A percentile compares a stretch with the other conserved stretches of the same genome.
Evolutionary conservation across 306 rosid genomes (phyloP).

Genomic region (Pterocarpus macrocarpus): DNA sequence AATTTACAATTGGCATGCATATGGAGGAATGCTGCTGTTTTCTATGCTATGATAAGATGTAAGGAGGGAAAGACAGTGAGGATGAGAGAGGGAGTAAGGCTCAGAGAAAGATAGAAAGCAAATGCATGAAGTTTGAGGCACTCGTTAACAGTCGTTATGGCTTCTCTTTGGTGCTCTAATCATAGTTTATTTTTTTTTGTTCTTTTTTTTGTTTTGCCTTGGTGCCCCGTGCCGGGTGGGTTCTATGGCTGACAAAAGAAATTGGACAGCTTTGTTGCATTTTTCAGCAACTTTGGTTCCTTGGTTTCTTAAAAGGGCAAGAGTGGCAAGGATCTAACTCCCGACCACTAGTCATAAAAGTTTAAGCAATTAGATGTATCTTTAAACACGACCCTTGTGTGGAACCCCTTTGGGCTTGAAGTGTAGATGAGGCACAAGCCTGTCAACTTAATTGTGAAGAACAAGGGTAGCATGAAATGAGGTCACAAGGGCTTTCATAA

Average conservation of each 20-base stretch:
- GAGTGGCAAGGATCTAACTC: not conserved
- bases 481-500: conserved; percentile 14
- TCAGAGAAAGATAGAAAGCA: not conserved
- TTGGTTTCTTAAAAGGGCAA: not conserved
- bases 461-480: not conserved
- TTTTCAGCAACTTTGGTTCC: conserved; percentile 8
- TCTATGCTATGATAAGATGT: not conserved
- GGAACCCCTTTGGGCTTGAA: not conserved
- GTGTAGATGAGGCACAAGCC: not conserved
- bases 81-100: not conserved
- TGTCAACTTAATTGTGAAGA: conserved; percentile 21
- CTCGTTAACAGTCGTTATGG: not conserved
- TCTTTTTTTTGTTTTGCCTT: no score
- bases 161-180: conserved; percentile 11
- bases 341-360: not conserved
- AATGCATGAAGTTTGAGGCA: conserved; percentile 6
- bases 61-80: not conserved
- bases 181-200: not conserved
- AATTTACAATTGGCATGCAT: conserved; percentile 10
- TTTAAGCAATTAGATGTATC: not conserved
- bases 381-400: not conserved
- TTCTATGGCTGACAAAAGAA: conserved; percentile 15
- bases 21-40: not conserved
- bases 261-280: not conserved
- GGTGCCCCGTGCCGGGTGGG: no score